Conservation (phyloP, 192 early-diverging fungal genomes). For the Tieghemiomyces parasiticus region DNA sequence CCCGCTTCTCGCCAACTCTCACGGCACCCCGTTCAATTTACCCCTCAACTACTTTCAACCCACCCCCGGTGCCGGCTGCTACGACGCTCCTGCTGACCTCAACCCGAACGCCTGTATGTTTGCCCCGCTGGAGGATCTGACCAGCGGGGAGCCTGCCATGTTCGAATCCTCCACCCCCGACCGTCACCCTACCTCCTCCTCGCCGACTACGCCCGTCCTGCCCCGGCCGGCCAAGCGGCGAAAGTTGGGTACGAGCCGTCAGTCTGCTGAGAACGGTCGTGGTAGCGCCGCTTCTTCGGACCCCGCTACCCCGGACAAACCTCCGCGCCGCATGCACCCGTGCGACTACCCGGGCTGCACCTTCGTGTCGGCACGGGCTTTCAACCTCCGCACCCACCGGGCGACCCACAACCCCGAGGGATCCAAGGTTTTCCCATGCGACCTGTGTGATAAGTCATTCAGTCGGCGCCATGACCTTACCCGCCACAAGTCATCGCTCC, state of each 20-base stretch:
- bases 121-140: not conserved
- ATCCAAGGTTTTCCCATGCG: conserved; percentile 36
- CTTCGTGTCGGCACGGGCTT: conserved; percentile 62
- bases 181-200: not conserved
- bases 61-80: not conserved
- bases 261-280: too few species aligned
- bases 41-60: not conserved
- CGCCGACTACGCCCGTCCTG: not conserved
- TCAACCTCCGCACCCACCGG: conserved; percentile 73
- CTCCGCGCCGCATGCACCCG: too few species aligned
- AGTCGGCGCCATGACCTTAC: conserved; percentile 66
- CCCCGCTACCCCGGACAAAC: too few species aligned
- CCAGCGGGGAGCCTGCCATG: not conserved
- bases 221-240: not conserved
- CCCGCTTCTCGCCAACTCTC: not conserved
- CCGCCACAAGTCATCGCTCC: conserved; percentile 45
- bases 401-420: conserved; percentile 48
- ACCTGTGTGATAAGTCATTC: conserved; percentile 47
- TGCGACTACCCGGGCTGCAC: conserved; percentile 29
- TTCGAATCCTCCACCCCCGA: not conserved
- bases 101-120: not conserved
- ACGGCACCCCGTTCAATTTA: not conserved
- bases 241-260: not conserved
- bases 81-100: not conserved
- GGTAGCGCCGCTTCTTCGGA: too few species aligned